Base-by-base conservation (phyloP, 73 alveolate genomes). In the Uronychia setigera region DNA sequence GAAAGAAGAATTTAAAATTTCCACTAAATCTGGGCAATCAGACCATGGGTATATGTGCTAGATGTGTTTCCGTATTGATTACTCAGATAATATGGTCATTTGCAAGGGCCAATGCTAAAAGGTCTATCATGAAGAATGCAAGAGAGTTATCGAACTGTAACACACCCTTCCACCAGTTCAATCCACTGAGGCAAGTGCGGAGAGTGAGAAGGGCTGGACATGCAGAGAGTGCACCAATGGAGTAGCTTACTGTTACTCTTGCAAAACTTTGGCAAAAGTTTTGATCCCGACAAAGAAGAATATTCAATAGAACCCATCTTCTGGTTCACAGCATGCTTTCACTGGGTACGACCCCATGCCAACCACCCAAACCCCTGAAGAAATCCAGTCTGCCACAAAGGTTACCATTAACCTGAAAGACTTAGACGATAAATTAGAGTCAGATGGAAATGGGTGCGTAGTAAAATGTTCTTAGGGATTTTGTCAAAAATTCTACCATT, bases 51-150 rank as follows among this genome's bases (percentile, higher is more conserved):
- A 46, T 19, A 46, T 46, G 67, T 46, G 67, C 67, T 46, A 46
- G 19, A 46, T 11, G 19, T 46, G 67, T 19, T 46, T 46, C 67
- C 5, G 67, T 11, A 5, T 46, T 11, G 67, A 46, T 5, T 19
- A 5, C 5, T 5, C 67, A 11, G 67, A 46, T 5, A 46, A 46
- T 46, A 11, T 46, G 67, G 67, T 46, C 5, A 11, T 46, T 46
- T 95, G 98, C 85, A 58, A 88, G 83, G 96, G 97, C 33, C 96
- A 95, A 74, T 95, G 98, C 76, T 86, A 92, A 78, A 93, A 97
- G 80, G 87, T 85, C 59, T 95, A 81, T 89, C 98, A 95, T 77
- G 90, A 76, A 11, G 84, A 79, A 0, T 95, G 98, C 82, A 95
- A 88, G 81, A 94, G 93, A 77, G n/a, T 46, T 46, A n/a, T n/a